Evolutionary conservation across 805 yeast genomes (phyloP).

Genomic region (Candida coquimbonensis): DNA sequence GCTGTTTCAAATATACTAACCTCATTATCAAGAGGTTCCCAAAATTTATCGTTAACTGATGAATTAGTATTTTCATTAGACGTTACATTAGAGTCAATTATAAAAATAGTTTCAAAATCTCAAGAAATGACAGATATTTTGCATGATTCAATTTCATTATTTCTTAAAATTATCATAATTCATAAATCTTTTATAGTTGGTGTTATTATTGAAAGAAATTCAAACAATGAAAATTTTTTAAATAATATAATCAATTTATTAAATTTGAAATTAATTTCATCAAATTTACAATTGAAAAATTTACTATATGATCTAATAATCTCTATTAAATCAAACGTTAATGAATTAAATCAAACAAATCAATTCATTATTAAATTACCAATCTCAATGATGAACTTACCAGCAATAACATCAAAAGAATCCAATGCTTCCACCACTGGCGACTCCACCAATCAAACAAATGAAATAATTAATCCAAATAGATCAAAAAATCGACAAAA

Average conservation of each 20-base stretch:
- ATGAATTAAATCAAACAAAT: constrained; percentile 18
- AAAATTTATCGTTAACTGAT: constrained; percentile 21
- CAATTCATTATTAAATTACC: constrained; percentile 25
- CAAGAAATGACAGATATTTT: constrained; percentile 11
- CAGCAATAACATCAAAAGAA: constrained; percentile 15
- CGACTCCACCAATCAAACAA: not conserved
- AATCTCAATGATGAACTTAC: constrained; percentile 18
- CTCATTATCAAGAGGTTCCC: constrained; percentile 13
- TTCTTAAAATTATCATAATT: constrained; percentile 49
- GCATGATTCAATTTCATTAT: constrained; percentile 34
- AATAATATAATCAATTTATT: constrained; percentile 40
- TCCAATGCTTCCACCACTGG: not conserved
- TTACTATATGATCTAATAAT: constrained; percentile 52
- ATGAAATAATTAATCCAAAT: not conserved
- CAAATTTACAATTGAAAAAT: constrained; percentile 44
- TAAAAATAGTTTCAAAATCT: constrained; percentile 17
- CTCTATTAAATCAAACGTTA: constrained; percentile 37
- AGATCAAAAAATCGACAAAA: constrained; percentile 6
- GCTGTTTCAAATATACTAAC: constrained; percentile 15
- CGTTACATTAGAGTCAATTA: constrained; percentile 31
- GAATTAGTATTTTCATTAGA: constrained; percentile 35
- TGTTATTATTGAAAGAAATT: constrained; percentile 35
- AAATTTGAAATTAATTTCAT: constrained; percentile 35
- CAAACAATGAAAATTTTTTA: constrained; percentile 39
- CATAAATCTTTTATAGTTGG: constrained; percentile 46